Percentiles rank a stretch among this genome's conserved stretches.
Conservation (phyloP, 2,329 filamentous ascomycete species). For the Furcasterigmium sp. region DNA sequence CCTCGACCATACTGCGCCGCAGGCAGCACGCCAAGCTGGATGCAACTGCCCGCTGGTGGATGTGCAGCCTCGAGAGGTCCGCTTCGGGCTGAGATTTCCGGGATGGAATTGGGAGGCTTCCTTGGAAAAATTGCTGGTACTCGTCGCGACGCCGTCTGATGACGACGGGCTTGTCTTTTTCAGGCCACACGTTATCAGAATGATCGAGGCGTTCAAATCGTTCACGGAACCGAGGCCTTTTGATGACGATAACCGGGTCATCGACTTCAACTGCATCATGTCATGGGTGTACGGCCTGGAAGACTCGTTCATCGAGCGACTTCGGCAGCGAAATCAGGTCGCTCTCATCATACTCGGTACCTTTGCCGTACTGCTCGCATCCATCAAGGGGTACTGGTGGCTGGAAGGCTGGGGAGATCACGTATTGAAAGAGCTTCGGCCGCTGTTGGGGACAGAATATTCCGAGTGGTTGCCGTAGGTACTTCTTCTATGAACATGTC, state of each 20-base stretch:
- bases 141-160: not conserved
- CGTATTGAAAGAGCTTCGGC: not conserved
- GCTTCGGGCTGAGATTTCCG: not conserved
- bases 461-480: not conserved
- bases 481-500: too few relatives aligned
- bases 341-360: not conserved
- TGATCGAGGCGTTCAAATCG: not conserved
- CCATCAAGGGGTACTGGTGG: not conserved
- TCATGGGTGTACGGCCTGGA: not conserved
- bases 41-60: not conserved
- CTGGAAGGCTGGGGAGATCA: not conserved
- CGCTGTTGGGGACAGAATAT: not conserved
- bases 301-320: not conserved
- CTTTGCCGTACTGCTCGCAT: not conserved
- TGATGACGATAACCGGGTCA: not conserved
- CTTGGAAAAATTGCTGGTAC: not conserved
- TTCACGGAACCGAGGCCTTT: not conserved
- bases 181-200: not conserved
- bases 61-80: not conserved
- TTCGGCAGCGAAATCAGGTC: not conserved
- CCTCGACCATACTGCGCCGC: not conserved
- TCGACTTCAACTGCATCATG: not conserved
- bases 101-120: not conserved
- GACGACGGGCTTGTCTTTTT: not conserved
- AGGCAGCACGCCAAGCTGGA: not conserved